phyloP scores from a whole-genome alignment of 1,139 yeast species.

The Diutina catenulata region DNA sequence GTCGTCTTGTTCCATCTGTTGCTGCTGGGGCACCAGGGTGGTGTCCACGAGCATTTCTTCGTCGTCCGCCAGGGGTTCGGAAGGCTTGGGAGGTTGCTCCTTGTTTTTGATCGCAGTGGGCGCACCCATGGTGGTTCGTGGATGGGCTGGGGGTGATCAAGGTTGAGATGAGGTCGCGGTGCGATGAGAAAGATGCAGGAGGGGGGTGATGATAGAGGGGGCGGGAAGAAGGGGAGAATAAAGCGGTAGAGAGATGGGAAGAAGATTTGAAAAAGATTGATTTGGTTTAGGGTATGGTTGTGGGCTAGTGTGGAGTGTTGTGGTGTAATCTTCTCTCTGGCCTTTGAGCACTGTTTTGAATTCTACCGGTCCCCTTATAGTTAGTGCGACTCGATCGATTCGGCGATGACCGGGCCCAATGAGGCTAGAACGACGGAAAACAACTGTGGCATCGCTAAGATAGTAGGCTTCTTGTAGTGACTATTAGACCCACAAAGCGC shows the following conservation, averaged over 20 bases:
- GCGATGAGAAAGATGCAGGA: background rate
- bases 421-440: too few species aligned
- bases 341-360: too few species aligned
- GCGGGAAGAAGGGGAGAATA: background rate
- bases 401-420: too few species aligned
- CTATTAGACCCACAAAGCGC: too few species aligned
- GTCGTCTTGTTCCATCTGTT: slow-evolving; percentile 12
- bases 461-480: too few species aligned
- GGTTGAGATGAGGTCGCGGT: background rate
- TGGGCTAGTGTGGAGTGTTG: too few species aligned
- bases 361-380: too few species aligned
- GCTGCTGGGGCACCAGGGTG: slow-evolving; percentile 21
- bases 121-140: slow-evolving; percentile 43
- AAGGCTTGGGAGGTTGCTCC: slow-evolving; percentile 8
- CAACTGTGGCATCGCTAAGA: too few species aligned
- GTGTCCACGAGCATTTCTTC: slow-evolving; percentile 60
- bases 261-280: too few species aligned
- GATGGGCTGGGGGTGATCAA: background rate
- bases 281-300: too few species aligned
- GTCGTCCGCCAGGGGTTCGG: slow-evolving; percentile 16
- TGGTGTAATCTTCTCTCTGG: too few species aligned
- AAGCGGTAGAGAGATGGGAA: background rate
- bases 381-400: too few species aligned
- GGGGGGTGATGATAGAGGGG: background rate
- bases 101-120: slow-evolving; percentile 49